Evolutionary conservation across 2,329 filamentous ascomycete species (phyloP).

Genomic region (Cytospora leucostoma): DNA sequence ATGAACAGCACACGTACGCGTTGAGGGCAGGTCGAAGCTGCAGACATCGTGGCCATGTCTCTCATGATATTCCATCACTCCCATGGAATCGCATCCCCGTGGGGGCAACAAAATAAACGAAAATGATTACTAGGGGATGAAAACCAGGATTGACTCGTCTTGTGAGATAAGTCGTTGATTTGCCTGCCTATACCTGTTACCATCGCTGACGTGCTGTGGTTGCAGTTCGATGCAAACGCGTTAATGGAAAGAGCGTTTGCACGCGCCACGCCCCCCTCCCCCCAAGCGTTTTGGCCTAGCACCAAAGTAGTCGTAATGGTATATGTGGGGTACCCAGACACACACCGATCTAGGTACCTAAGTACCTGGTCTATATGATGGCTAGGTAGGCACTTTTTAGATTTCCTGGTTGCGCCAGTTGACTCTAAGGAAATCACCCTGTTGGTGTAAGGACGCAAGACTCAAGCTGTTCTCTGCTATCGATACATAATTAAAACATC

Average conservation of each 20-base stretch:
- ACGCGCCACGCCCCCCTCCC: conserved; percentile 1
- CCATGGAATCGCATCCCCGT: not conserved
- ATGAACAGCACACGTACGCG: conserved; percentile 45
- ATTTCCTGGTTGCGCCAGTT: too few species aligned
- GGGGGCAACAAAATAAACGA: not conserved
- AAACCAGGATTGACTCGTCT: too few species aligned
- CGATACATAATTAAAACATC: not conserved
- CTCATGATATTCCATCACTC: conserved; percentile 58
- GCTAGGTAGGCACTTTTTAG: too few species aligned
- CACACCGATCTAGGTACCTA: not conserved
- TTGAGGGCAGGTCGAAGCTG: conserved; percentile 58
- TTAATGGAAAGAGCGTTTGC: not conserved
- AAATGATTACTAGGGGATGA: too few species aligned
- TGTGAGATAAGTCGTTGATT: not conserved
- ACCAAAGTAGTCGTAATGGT: too few species aligned
- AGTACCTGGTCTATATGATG: not conserved
- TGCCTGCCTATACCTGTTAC: conserved; percentile 2
- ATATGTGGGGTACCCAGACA: conserved; percentile 19
- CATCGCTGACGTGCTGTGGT: not conserved
- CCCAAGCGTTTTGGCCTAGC: too few species aligned
- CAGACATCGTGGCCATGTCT: conserved; percentile 62
- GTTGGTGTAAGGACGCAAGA: not conserved
- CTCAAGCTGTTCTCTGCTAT: not conserved
- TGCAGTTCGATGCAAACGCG: not conserved
- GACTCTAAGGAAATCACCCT: not conserved